Evolutionary conservation across 441 rosid genomes (phyloP), one percentile per base, ranked within the genome.

Genomic region (Aquilaria agallochum): DNA sequence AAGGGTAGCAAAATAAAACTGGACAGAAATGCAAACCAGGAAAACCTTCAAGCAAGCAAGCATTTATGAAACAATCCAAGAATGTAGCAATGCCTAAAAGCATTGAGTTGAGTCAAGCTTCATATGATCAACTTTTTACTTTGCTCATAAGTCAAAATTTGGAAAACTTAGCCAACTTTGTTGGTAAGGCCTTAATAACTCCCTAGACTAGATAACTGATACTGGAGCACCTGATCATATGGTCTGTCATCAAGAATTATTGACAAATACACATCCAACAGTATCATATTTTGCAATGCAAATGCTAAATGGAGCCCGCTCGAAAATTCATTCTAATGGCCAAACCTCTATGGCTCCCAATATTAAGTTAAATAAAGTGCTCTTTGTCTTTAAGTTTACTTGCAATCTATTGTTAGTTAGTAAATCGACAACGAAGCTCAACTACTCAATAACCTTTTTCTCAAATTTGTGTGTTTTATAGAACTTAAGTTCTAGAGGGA

Each of bases 331-430:
- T 14, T 9, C n/a, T 0, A 4, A 9, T 4, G 52, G 10, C n/a
- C 52, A 7, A 12, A 9, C n/a, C 4, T 4, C 0, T 12, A 9
- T 49, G n/a, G 4, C 4, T 49, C 52, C 52, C n/a, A 20, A 9
- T 20, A 20, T 20, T 20, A 20, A 20, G 27, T 20, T 20, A 20
- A 20, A 20, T 20, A 20, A 20, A 20, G 32, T 64, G 7, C 9
- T 54, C 30, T 10, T 30, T 55, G 30, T 40, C 9, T 54, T 60
- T 1, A 3, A 31, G 7, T 62, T 62, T 15, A 2, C 32, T 6
- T 50, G 11, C 30, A 66, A 33, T 66, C 32, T 66, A 2, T 0
- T 66, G 6, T 58, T 55, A 6, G 47, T 66, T 15, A 36, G 56
- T 8, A 44, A 46, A 32, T 3, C 53, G 3, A 66, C 58, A 27